phyloP scores from a whole-genome alignment of 2,329 filamentous ascomycete species.

The Xylariaceae sp. region DNA sequence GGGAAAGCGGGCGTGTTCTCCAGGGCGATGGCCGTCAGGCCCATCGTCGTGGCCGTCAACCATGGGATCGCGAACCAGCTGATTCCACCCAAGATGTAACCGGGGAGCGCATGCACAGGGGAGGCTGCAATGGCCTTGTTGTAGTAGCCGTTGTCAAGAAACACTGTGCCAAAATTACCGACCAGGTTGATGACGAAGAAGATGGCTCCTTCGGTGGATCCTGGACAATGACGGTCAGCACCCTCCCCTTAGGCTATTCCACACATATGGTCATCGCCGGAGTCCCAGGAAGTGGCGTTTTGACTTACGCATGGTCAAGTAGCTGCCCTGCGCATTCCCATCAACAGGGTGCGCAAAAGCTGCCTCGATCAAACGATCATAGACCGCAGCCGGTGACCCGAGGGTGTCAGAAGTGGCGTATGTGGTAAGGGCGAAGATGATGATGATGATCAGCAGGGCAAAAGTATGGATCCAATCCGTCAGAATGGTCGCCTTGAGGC shows the following conservation, averaged over 20 bases:
- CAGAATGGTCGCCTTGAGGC: constrained; percentile 71
- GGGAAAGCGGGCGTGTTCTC: constrained; percentile 69
- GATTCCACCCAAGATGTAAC: constrained; percentile 81
- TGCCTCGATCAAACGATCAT: constrained; percentile 68
- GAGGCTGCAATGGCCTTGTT: constrained; percentile 90
- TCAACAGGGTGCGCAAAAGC: constrained; percentile 65
- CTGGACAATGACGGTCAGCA: constrained; percentile 9
- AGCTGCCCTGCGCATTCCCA: constrained; percentile 76
- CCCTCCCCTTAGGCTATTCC: no score
- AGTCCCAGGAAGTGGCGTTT: neutral
- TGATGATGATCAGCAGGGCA: constrained; percentile 77
- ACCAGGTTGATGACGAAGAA: constrained; percentile 91
- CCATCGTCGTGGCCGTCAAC: constrained; percentile 84
- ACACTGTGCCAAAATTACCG: constrained; percentile 79
- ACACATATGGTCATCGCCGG: no score
- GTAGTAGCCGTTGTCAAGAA: constrained; percentile 84
- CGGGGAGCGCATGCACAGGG: constrained; percentile 78
- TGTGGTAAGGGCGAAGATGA: constrained; percentile 76
- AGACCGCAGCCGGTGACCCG: constrained; percentile 71
- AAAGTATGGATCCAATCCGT: constrained; percentile 85
- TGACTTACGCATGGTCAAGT: constrained; percentile 68
- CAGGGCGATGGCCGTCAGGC: constrained; percentile 72
- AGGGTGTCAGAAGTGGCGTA: constrained; percentile 69
- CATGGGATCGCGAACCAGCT: constrained; percentile 92
- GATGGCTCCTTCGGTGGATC: constrained; percentile 69